These are phyloP conservation scores for Kodamaea laetipori DNA, from an alignment of 805 yeast genomes.

Conservation along the genomic window DNA sequence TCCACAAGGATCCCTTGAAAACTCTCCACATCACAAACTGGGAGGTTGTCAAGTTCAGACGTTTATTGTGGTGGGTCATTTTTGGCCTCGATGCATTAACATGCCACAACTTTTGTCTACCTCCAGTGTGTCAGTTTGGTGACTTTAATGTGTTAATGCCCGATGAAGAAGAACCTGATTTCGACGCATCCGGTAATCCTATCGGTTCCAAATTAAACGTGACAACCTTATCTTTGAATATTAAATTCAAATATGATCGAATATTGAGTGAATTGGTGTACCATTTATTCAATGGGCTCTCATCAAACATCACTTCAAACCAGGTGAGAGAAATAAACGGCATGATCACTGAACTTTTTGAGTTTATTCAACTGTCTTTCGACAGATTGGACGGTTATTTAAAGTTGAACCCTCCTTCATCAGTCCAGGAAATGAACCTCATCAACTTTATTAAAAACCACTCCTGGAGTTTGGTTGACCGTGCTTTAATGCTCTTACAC, in stretches of 20 bases:
- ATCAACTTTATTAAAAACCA: constrained; percentile 50
- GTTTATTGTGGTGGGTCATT: constrained; percentile 70
- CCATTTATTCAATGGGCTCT: constrained; percentile 50
- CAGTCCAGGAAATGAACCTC: constrained; percentile 45
- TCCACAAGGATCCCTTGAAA: constrained; percentile 62
- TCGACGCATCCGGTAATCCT: constrained; percentile 28
- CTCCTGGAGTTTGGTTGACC: constrained; percentile 56
- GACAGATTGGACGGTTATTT: constrained; percentile 36
- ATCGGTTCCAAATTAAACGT: constrained; percentile 41
- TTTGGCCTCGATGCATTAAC: constrained; percentile 60
- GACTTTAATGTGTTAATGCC: constrained; percentile 63
- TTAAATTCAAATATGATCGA: constrained; percentile 53
- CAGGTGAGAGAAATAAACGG: constrained; percentile 48
- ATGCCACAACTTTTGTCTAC: constrained; percentile 54
- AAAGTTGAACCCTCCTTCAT: constrained; percentile 38
- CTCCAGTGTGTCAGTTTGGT: constrained; percentile 53
- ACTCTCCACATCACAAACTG: constrained; percentile 51
- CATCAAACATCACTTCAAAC: constrained; percentile 42
- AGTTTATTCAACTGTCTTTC: constrained; percentile 52
- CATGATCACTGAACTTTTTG: constrained; percentile 52
- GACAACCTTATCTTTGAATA: constrained; percentile 52
- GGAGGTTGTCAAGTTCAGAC: constrained; percentile 51
- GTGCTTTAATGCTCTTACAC: constrained; percentile 49
- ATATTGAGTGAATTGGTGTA: constrained; percentile 56
- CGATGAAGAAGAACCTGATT: constrained; percentile 44